phyloP scores from a whole-genome alignment of 768 basidiomycete species.

The Lactifluus rugatus region DNA sequence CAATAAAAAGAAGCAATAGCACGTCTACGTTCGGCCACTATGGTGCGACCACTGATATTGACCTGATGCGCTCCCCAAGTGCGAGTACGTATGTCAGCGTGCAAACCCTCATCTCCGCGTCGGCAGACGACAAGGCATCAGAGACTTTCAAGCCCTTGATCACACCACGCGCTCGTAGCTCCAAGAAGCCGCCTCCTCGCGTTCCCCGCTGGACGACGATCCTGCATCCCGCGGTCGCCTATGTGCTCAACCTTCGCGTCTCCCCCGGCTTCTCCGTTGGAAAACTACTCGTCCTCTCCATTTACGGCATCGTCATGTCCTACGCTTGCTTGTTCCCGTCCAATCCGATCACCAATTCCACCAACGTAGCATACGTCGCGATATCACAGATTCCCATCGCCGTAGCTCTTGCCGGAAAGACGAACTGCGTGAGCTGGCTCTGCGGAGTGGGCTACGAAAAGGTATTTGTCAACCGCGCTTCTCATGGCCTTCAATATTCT shows the following conservation, averaged over 20 bases:
- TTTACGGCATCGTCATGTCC: slow-evolving; percentile 30
- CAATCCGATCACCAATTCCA: slow-evolving; percentile 28
- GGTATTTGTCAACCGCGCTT: slow-evolving; percentile 23
- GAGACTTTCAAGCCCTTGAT: neutral
- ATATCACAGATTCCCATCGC: slow-evolving; percentile 39
- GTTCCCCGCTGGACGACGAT: slow-evolving; percentile 31
- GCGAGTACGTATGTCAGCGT: neutral
- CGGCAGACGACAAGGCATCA: neutral
- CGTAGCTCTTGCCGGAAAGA: slow-evolving; percentile 40
- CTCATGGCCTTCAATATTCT: neutral
- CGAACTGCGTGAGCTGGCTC: slow-evolving; percentile 33
- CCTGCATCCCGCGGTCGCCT: slow-evolving; percentile 26
- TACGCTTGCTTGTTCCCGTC: slow-evolving; percentile 30
- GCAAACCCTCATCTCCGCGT: neutral
- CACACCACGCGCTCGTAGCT: neutral
- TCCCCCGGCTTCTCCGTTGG: slow-evolving; percentile 31
- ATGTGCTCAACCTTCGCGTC: slow-evolving; percentile 28
- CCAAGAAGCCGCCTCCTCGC: slow-evolving; percentile 24
- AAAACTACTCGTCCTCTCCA: slow-evolving; percentile 28
- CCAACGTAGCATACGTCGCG: slow-evolving; percentile 30
- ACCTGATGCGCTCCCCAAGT: neutral
- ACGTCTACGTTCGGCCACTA: slow-evolving; percentile 9
- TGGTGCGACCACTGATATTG: neutral
- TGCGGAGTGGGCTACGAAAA: slow-evolving; percentile 40
- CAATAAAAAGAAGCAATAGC: slow-evolving; percentile 7